These are phyloP conservation scores for Cladosporium sp. DNA, from an alignment of 2,329 filamentous ascomycete species.

Conservation along the genomic window DNA sequence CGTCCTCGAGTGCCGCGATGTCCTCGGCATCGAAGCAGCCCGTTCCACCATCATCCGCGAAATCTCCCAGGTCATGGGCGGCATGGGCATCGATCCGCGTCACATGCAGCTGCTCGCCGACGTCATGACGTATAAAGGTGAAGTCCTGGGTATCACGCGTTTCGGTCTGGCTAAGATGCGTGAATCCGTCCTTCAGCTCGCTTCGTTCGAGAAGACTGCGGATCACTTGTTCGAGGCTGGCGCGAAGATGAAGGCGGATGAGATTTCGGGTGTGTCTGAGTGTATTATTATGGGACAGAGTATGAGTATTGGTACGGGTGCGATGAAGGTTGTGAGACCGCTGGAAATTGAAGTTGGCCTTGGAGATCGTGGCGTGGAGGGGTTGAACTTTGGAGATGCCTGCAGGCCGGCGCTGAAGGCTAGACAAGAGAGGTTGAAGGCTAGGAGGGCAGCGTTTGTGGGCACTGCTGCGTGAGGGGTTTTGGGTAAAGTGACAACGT, in stretches of 20 bases:
- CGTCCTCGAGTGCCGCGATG: conserved; percentile 80
- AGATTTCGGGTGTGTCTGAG: conserved; percentile 89
- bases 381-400: neutral
- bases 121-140: conserved; percentile 98
- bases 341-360: conserved; percentile 47
- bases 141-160: conserved; percentile 91
- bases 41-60: conserved; percentile 83
- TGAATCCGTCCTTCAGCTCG: conserved; percentile 87
- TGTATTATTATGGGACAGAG: conserved; percentile 98
- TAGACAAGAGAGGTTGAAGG: conserved; percentile 13
- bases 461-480: conserved; percentile 5
- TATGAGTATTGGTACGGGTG: conserved; percentile 85
- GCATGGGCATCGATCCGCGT: conserved; percentile 93
- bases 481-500: neutral
- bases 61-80: conserved; percentile 83
- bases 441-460: conserved; percentile 11
- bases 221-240: conserved; percentile 96
- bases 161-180: conserved; percentile 97
- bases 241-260: conserved; percentile 83
- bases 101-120: conserved; percentile 97
- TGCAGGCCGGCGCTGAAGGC: conserved; percentile 12
- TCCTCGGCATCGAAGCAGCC: conserved; percentile 93
- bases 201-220: conserved; percentile 95
- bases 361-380: conserved; percentile 6
- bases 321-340: conserved; percentile 80